Evolutionary conservation across 2,329 filamentous ascomycete species (phyloP), one percentile per base, ranked within the genome.

Genomic region (Parastagonospora avenae): DNA sequence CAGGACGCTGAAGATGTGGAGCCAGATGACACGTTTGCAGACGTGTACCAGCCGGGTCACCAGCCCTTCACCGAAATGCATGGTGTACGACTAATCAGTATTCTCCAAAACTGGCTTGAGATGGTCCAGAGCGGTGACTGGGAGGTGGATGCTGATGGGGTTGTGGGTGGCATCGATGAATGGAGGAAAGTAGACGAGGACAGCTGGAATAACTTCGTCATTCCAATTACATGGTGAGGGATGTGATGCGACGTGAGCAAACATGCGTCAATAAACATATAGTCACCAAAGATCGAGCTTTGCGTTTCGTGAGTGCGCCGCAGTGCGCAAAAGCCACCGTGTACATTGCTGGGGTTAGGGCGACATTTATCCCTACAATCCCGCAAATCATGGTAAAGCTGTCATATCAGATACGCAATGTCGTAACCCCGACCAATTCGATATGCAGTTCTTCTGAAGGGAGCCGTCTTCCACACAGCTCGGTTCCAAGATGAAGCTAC

Each of bases 61-160:
- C 48, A 59, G 31, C 55, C 58, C 1, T 59, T 57, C 33, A 41
- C 38, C 15, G 54, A 59, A 16, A 44, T 38, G 24, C 50, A 43
- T 35, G 37, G 39, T 16, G 49, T 48, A 32, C 48, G 48, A 8
- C 49, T 64, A 24, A 39, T 49, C 16, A 31, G 46, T 36, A 42
- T 61, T 2, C n/a, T 63, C 27, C 28, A 54, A 42, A 62, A 39
- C 41, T 62, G 62, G 59, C 36, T 51, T 27, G 51, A 30, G 14
- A 62, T 62, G 51, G 46, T 65, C n/a, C 56, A 65, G 44, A 54
- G 47, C 27, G 62, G 54, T 12, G 53, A 59, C 42, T 65, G 62
- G 60, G 36, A 52, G 19, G 49, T 63, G 14, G 51, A 57, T 36
- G 49, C 48, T 29, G 44, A 55, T 29, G 60, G 60, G 6, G 53